Conservation (phyloP, 2,329 filamentous ascomycete genomes). For the Neofusicoccum parvum region DNA sequence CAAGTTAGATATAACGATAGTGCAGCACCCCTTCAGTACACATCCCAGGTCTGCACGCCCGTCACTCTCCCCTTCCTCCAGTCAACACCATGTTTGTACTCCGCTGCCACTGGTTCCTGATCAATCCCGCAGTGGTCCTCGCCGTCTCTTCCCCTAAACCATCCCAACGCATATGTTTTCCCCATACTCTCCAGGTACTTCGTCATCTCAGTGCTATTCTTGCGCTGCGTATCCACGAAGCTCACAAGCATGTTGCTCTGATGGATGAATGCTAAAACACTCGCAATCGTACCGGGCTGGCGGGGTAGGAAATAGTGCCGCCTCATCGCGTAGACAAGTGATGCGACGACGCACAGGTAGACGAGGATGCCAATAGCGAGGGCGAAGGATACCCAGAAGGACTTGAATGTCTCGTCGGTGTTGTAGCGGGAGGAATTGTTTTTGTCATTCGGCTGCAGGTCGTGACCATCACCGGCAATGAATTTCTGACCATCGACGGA, state of each 20-base stretch:
- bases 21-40: conserved; percentile 24
- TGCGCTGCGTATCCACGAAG: conserved; percentile 70
- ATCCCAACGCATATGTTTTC: conserved; percentile 74
- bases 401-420: conserved; percentile 51
- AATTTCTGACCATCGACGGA: conserved; percentile 67
- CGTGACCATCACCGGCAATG: conserved; percentile 37
- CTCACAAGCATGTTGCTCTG: conserved; percentile 78
- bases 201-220: conserved; percentile 64
- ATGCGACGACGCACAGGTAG: conserved; percentile 64
- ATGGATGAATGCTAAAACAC: conserved; percentile 75
- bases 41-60: conserved; percentile 36
- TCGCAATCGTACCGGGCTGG: conserved; percentile 77
- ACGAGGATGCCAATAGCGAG: conserved; percentile 66
- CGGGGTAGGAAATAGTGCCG: conserved; percentile 73
- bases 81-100: conserved; percentile 64
- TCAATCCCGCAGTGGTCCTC: conserved; percentile 77
- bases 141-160: conserved; percentile 74
- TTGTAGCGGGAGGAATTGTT: conserved; percentile 30
- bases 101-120: conserved; percentile 68
- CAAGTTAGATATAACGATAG: no score
- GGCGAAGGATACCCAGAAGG: conserved; percentile 67
- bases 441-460: conserved; percentile 21
- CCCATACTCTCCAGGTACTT: conserved; percentile 60
- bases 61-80: conserved; percentile 37
- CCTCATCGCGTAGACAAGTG: conserved; percentile 62